Evolutionary conservation across 495 filamentous ascomycete species (phyloP).

Genomic region (Aspergillus baeticus): DNA sequence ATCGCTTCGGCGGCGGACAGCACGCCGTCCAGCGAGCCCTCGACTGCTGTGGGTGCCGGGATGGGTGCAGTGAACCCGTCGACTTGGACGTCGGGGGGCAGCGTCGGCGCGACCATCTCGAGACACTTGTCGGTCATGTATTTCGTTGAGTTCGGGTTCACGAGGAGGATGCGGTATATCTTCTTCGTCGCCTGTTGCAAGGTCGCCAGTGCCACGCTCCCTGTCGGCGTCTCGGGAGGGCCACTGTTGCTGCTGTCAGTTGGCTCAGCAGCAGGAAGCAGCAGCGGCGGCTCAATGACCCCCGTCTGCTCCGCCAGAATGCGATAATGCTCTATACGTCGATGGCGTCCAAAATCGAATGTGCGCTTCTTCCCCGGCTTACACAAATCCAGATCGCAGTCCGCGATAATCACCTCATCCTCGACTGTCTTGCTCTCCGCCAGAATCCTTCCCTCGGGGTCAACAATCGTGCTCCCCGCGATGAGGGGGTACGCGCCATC

Average conservation of each 20-base stretch:
- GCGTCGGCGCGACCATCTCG: slow-evolving; percentile 32
- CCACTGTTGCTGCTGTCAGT: too few species aligned
- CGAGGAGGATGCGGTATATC: slow-evolving; percentile 37
- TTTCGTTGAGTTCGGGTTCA: slow-evolving; percentile 48
- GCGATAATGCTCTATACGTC: slow-evolving; percentile 46
- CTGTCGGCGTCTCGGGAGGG: neutral
- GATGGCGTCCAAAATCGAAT: slow-evolving; percentile 48
- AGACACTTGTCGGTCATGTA: slow-evolving; percentile 47
- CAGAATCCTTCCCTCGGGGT: slow-evolving; percentile 48
- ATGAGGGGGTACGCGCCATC: slow-evolving; percentile 47
- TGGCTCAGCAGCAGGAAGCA: neutral
- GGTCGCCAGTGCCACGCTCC: neutral
- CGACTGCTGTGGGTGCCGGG: slow-evolving; percentile 46
- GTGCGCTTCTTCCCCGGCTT: slow-evolving; percentile 42
- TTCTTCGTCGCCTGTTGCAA: neutral
- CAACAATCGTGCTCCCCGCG: slow-evolving; percentile 48
- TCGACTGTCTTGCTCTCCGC: slow-evolving; percentile 40
- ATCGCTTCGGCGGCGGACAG: slow-evolving; percentile 39
- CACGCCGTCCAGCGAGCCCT: slow-evolving; percentile 43
- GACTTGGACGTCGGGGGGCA: slow-evolving; percentile 41
- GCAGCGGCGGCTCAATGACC: slow-evolving; percentile 39
- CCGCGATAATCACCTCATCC: slow-evolving; percentile 47
- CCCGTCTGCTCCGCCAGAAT: slow-evolving; percentile 39
- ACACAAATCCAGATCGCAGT: slow-evolving; percentile 45
- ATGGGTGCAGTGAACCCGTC: slow-evolving; percentile 44